Base-by-base conservation (phyloP, 2,329 filamentous ascomycete species). In the Hymenoscyphus fraxineus region DNA sequence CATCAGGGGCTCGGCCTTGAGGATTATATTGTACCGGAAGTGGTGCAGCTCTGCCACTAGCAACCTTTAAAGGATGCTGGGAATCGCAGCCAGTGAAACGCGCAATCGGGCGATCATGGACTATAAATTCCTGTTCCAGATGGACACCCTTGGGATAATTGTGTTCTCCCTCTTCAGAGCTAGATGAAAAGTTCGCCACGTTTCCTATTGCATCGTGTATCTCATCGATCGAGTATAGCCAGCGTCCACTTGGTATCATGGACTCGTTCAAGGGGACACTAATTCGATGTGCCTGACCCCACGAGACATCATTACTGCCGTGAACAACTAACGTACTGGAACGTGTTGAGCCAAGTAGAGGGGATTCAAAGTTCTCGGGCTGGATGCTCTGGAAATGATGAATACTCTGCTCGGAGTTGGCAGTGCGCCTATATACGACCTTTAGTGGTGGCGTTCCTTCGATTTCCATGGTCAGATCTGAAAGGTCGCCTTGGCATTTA, bases 371-470 rank as follows among this genome's bases (percentile, higher is more conserved):
- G 41, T 91, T 91, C 59, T 97, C 93, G 0, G 95, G 93, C 71
- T 97, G 93, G 56, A 99, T 86, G 73, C 92, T 97, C 77, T 98
- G 93, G 71, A 96, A 94, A 67, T 94, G 92, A 70, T 93, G 92
- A 66, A 91, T 91, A 71, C 89, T 88, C 68, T 96, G 88, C 68
- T 91, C 89, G 66, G 88, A 87, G 71, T 98, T 97, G 70, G 97
- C 88, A 6, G 88, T 89, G 62, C 93, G 89, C 72, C 92, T 95
- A 77, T 99, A 99, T 71, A 92, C 91, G 71, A 99, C 91, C 75
- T 93, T 93, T 68, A 99, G 81, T 2, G 95, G 95, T 2, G 96
- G 92, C 0, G 93, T 96, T 19, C 95, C 95, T 69, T 90, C 84
- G 3, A 97, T 92, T 72, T 94, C 88, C 60, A 99, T 81, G 19